A percentile compares a stretch with the other conserved stretches of the same genome.
These are phyloP conservation scores for Colletotrichum sp. DNA, from an alignment of 2,329 filamentous ascomycete genomes.

Conservation along the genomic window DNA sequence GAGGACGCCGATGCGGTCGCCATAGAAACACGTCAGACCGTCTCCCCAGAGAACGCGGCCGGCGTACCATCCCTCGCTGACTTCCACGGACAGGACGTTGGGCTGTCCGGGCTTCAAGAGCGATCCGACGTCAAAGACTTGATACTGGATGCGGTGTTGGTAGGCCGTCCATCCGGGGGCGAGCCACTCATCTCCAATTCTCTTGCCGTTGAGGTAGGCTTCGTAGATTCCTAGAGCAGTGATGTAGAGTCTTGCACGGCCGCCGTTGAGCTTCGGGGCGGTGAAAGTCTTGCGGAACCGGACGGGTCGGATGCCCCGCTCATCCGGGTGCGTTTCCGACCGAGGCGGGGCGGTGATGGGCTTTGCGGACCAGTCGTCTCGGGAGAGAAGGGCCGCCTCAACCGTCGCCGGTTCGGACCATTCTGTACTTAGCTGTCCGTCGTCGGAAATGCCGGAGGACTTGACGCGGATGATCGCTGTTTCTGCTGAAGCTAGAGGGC, in stretches of 20 bases:
- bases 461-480: slow-evolving; percentile 30
- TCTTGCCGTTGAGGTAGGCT: slow-evolving; percentile 41
- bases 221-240: slow-evolving; percentile 41
- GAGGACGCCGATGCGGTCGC: slow-evolving; percentile 41
- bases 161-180: slow-evolving; percentile 52
- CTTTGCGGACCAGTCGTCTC: neutral
- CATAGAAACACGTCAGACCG: slow-evolving; percentile 35
- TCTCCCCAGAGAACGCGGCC: slow-evolving; percentile 26
- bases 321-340: neutral
- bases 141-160: slow-evolving; percentile 45
- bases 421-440: neutral
- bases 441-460: slow-evolving; percentile 23
- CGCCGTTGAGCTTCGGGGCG: neutral
- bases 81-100: slow-evolving; percentile 50
- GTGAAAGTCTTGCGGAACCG: slow-evolving; percentile 12
- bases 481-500: slow-evolving; percentile 30
- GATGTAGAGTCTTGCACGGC: slow-evolving; percentile 35
- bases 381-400: neutral
- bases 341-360: neutral
- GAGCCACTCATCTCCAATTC: slow-evolving; percentile 33
- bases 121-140: slow-evolving; percentile 45
- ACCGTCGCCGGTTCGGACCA: slow-evolving; percentile 8
- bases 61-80: slow-evolving; percentile 58
- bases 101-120: slow-evolving; percentile 26
- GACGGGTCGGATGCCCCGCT: slow-evolving; percentile 1